Conservation (phyloP, 2,329 filamentous ascomycete species). For the Ophiocordyceps camponoti-rufipedis region DNA sequence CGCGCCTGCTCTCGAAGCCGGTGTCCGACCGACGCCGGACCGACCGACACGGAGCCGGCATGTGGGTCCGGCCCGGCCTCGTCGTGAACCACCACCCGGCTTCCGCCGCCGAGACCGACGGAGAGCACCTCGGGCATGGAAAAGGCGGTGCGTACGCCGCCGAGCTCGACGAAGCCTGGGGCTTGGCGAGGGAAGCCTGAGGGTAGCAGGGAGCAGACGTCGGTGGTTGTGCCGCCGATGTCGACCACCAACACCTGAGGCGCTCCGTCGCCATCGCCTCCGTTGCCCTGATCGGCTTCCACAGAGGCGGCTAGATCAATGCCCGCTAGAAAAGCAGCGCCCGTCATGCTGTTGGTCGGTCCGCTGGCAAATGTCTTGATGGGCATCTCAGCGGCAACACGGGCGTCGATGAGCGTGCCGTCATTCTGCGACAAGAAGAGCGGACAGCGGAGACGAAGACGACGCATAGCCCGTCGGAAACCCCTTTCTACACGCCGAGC, state of each 20-base stretch:
- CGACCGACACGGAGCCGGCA: slow-evolving; percentile 20
- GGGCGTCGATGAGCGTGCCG: slow-evolving; percentile 29
- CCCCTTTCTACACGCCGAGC: slow-evolving; percentile 26
- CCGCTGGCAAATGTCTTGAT: slow-evolving; percentile 35
- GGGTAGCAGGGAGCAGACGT: slow-evolving; percentile 37
- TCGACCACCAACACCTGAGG: slow-evolving; percentile 31
- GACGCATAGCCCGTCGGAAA: slow-evolving; percentile 26
- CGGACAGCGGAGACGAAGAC: slow-evolving; percentile 21
- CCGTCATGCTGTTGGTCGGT: slow-evolving; percentile 34
- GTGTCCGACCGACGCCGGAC: slow-evolving; percentile 37
- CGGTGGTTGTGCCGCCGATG: slow-evolving; percentile 42
- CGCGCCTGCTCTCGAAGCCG: slow-evolving; percentile 26
- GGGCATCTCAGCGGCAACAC: slow-evolving; percentile 26
- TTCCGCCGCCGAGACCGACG: slow-evolving; percentile 38
- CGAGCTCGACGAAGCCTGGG: slow-evolving; percentile 36
- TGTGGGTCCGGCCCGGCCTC: slow-evolving; percentile 8
- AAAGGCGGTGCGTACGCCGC: slow-evolving; percentile 40
- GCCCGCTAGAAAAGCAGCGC: slow-evolving; percentile 33
- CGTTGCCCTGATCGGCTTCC: neutral
- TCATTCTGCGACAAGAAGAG: slow-evolving; percentile 35
- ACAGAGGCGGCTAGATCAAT: slow-evolving; percentile 13
- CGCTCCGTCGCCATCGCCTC: neutral
- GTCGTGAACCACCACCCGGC: slow-evolving; percentile 10
- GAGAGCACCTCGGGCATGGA: slow-evolving; percentile 36
- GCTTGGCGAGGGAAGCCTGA: slow-evolving; percentile 43